Base-by-base conservation (phyloP, 139 green algal genomes). In the Chlamydomonas incerta region DNA sequence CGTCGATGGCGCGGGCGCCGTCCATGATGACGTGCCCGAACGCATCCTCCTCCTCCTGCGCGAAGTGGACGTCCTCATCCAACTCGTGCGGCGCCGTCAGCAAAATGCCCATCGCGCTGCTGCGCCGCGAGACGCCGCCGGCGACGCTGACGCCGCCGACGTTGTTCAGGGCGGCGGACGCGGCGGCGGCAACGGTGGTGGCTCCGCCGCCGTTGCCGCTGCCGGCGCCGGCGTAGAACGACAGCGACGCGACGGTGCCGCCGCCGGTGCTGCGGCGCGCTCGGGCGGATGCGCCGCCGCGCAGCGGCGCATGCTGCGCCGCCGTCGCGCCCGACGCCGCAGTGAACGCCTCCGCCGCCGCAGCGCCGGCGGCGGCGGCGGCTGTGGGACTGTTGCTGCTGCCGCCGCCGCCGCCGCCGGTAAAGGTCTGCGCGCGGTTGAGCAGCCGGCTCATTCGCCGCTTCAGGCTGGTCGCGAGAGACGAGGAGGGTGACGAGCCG, bases 361-460 rank as follows among this genome's bases (percentile, higher is more conserved):
- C 55, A 3, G 55, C 55, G 21, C 10, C 55, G 4, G 55, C 55
- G 3, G 55, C 55, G 55, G 21, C 20, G 15, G 6, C 41, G 41
- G 41, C 8, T 50, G 41, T 5, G 6, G 41, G 8, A 8, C 41
- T 8, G 41, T 8, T 15, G 62, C 26, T 2, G 62, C 62, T 13
- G 62, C 62, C 26, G 18, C 18, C 62, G 28, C 18, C 18, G 65
- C 17, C 14, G 67, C 67, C 33, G 67, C 33, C 33, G 20, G 33
- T 17, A 13, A n/a, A 46, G 33, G 67, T 47, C 1, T 46, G 33
- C 0, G 63, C 62, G 21, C 76, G 62, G n/a, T 10, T 29, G 1
- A 83, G 65, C 17, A 83, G 31, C n/a, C 76, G 76, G 9, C 63
- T 62, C n/a, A 83, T 26, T 47, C 76, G 76, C 14, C n/a, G 62